Evolutionary conservation across 768 basidiomycete species (phyloP).

Genomic region (Boletus eberwhitei): DNA sequence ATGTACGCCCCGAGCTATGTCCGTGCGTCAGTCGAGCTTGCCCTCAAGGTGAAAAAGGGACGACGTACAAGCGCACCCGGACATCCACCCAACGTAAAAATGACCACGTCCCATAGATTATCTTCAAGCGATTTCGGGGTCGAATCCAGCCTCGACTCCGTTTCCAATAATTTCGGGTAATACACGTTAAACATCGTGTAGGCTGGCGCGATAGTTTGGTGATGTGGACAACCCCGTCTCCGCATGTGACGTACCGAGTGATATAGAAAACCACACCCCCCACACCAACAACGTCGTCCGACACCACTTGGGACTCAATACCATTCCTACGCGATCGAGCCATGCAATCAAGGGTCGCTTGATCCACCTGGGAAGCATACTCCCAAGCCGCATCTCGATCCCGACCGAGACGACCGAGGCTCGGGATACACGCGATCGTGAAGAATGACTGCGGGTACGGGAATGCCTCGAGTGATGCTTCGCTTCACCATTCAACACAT

Average conservation of each 20-base stretch:
- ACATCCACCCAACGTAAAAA: conserved; percentile 81
- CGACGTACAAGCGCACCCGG: conserved; percentile 74
- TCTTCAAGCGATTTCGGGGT: conserved; percentile 49
- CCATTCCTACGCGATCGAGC: conserved; percentile 63
- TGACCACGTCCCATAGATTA: conserved; percentile 81
- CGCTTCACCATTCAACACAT: conserved; percentile 9
- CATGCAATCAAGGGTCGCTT: conserved; percentile 63
- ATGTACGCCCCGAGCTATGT: conserved; percentile 79
- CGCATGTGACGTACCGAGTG: conserved; percentile 53
- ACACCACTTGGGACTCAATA: conserved; percentile 74
- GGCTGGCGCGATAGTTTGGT: conserved; percentile 37
- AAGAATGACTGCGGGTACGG: neutral
- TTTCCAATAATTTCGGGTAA: conserved; percentile 82
- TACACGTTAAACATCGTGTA: conserved; percentile 95
- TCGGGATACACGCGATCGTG: conserved; percentile 19
- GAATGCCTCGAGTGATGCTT: conserved; percentile 10
- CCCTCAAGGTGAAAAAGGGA: neutral
- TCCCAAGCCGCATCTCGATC: conserved; percentile 39
- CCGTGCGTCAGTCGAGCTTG: neutral
- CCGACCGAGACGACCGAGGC: conserved; percentile 38
- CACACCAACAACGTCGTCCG: conserved; percentile 77
- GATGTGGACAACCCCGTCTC: neutral
- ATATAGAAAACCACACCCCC: conserved; percentile 72
- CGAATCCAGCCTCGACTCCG: conserved; percentile 22
- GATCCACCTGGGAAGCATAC: conserved; percentile 51